Evolutionary conservation across 2,329 filamentous ascomycete genomes (phyloP).

Genomic region (Lojkania enalia): DNA sequence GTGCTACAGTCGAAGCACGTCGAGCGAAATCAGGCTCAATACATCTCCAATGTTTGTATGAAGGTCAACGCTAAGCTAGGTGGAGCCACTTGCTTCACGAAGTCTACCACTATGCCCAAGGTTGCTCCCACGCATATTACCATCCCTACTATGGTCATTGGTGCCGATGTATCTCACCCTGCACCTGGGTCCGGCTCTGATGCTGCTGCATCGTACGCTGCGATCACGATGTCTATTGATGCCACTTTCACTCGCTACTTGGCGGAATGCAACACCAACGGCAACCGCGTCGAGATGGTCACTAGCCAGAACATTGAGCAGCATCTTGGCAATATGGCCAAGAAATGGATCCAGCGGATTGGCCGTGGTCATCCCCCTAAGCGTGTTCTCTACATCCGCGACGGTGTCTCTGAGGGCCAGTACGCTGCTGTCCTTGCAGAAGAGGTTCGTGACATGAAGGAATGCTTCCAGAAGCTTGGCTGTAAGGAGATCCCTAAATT

Average conservation of each 20-base stretch:
- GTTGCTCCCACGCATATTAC: slow-evolving; percentile 19
- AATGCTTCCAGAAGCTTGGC: slow-evolving; percentile 53
- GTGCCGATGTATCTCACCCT: slow-evolving; percentile 87
- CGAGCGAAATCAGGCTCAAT: slow-evolving; percentile 71
- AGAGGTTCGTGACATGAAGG: slow-evolving; percentile 75
- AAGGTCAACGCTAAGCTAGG: slow-evolving; percentile 97
- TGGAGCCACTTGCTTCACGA: slow-evolving; percentile 67
- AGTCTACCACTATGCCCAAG: slow-evolving; percentile 42
- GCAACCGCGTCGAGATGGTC: slow-evolving; percentile 79
- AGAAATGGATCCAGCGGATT: slow-evolving; percentile 64
- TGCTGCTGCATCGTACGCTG: slow-evolving; percentile 72
- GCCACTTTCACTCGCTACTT: slow-evolving; percentile 71
- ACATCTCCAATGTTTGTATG: slow-evolving; percentile 92
- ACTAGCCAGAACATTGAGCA: slow-evolving; percentile 64
- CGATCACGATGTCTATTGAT: slow-evolving; percentile 82
- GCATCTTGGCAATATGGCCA: slow-evolving; percentile 67
- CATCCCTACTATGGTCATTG: slow-evolving; percentile 76
- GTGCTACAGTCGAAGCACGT: slow-evolving; percentile 76
- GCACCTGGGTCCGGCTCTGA: slow-evolving; percentile 58
- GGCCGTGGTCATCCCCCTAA: slow-evolving; percentile 61
- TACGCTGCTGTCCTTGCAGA: slow-evolving; percentile 76
- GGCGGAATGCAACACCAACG: slow-evolving; percentile 81
- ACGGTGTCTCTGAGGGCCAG: slow-evolving; percentile 88
- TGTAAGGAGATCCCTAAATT: slow-evolving; percentile 62
- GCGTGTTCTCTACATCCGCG: slow-evolving; percentile 90